Evolutionary conservation across 2,329 filamentous ascomycete species (phyloP).

Genomic region (Talaromyces marneffei): DNA sequence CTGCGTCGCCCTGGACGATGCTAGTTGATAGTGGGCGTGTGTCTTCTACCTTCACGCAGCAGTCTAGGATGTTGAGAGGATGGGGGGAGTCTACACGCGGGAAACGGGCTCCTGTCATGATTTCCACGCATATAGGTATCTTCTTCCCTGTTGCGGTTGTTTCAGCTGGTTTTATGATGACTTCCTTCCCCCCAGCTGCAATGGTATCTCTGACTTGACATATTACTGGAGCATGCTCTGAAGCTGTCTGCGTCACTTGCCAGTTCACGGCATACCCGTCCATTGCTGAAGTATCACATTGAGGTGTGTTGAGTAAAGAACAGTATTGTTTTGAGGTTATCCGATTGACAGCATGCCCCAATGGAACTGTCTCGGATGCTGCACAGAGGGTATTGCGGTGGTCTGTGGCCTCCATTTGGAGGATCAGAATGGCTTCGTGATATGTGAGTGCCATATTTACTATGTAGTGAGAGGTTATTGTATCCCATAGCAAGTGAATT

Average conservation of each 20-base stretch:
- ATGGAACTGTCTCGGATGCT: neutral
- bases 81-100: constrained; percentile 13
- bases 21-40: neutral
- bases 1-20: neutral
- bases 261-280: constrained; percentile 26
- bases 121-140: constrained; percentile 22
- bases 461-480: neutral
- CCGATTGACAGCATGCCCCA: neutral
- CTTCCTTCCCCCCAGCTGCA: constrained; percentile 18
- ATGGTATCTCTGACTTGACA: constrained; percentile 18
- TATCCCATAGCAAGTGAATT: neutral
- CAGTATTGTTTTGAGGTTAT: constrained; percentile 2
- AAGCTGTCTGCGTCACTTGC: constrained; percentile 17
- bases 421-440: neutral
- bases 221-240: constrained; percentile 16
- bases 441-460: neutral
- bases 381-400: neutral
- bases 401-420: neutral
- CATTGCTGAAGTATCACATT: constrained; percentile 27
- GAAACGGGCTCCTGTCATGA: constrained; percentile 29
- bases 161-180: neutral
- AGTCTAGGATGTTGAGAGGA: constrained; percentile 15
- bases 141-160: neutral
- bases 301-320: constrained; percentile 18
- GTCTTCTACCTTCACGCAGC: constrained; percentile 22